Evolutionary conservation across 2,329 filamentous ascomycete species (phyloP), one percentile per base, ranked within the genome.

Genomic region (Annulohypoxylon truncatum): DNA sequence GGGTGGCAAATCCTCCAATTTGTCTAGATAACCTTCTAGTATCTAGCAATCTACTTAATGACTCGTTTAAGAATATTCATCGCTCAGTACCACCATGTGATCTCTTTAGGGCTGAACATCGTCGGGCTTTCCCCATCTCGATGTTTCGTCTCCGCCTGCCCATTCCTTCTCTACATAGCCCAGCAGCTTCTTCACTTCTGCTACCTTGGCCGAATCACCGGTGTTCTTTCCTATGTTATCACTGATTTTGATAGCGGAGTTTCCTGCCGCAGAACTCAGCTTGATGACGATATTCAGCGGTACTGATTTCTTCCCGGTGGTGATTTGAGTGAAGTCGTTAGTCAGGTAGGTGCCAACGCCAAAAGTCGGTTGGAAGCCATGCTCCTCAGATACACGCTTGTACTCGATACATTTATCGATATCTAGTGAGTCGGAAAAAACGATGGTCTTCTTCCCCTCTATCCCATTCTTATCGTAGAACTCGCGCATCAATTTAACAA

Each of bases 261-360:
- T 87, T 4, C 94, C 94, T 12, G 84, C 88, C 0, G 94, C 96
- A 8, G 92, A 94, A 67, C 92, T 93, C 66, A 99, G 86, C 82
- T 99, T 99, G 81, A 99, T 97, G 72, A 99, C 96, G 74, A 99
- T 99, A 75, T 99, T 99, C 58, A 99, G 82, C 0, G 96, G 96
- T 13, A 90, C 88, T 0, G 94, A 97, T 80, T 97, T 98, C 72
- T 89, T 89, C 38, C 90, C 90, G 0, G 90, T 92, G 33, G 84
- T 88, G 66, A 86, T 82, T 70, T 91, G 88, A n/a, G 82, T 82
- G 77, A 96, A 99, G 79, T 99, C 96, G 75, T 99, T 97, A 3
- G 96, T 99, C 73, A 99, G 85, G 79, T 93, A 98, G 0, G 96
- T 99, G 3, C 96, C 96, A 0, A 99, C 92, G 66, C 96, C 96